Conservation (phyloP, 78 protist species). For the Acrasis kona region DNA sequence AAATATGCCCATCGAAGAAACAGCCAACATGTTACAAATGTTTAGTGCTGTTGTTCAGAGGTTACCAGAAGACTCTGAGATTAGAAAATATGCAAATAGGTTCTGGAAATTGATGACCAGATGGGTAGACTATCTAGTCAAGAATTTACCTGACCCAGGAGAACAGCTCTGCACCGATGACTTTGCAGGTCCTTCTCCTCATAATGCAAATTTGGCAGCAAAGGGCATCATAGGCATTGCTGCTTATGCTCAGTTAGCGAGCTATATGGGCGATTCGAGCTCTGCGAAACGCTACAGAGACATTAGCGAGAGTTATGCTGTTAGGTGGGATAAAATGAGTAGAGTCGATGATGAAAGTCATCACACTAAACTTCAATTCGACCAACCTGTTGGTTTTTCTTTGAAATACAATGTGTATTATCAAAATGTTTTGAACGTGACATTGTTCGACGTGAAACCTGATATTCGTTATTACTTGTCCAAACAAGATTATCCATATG, state of each 20-base stretch:
- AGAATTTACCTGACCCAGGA: constrained; percentile 17
- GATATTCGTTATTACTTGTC: constrained; percentile 4
- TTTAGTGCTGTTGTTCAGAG: background rate
- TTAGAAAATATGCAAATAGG: no score
- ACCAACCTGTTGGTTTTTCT: constrained; percentile 6
- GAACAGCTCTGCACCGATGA: constrained; percentile 47
- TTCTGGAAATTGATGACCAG: constrained; percentile 11
- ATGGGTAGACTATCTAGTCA: constrained; percentile 24
- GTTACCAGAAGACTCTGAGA: no score
- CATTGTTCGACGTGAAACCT: background rate
- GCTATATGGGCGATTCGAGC: background rate
- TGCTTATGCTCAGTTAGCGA: background rate
- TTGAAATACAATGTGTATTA: constrained; percentile 29
- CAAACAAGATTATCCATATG: constrained; percentile 10
- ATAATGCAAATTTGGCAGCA: constrained; percentile 23
- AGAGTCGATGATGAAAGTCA: background rate
- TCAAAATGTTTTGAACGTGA: background rate
- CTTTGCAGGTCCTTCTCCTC: constrained; percentile 35
- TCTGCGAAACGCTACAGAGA: background rate
- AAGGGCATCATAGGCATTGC: constrained; percentile 23
- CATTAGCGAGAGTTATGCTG: background rate
- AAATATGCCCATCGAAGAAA: constrained; percentile 37
- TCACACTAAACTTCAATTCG: constrained; percentile 21
- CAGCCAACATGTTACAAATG: constrained; percentile 17
- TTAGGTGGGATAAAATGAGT: background rate